These are phyloP conservation scores for Pleurostoma richardsiae DNA, from an alignment of 2,329 filamentous ascomycete species.

Conservation along the genomic window DNA sequence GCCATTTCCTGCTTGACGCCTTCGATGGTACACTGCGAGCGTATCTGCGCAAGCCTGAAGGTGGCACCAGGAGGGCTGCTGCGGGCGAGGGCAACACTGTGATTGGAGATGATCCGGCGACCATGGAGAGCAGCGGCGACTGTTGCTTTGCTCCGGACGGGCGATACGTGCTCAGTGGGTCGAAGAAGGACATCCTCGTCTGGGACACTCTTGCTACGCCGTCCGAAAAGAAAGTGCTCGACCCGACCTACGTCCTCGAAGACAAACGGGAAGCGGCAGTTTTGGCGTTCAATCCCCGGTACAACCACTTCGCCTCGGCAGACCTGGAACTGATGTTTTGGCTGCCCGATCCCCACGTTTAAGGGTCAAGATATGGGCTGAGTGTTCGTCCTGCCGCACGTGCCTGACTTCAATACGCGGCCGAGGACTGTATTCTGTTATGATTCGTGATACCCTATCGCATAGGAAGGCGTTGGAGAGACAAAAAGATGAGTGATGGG, in stretches of 20 bases:
- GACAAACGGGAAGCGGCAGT: slow-evolving; percentile 67
- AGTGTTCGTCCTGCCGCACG: too few species aligned
- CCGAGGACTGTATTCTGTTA: too few species aligned
- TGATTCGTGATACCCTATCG: too few species aligned
- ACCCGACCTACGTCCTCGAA: slow-evolving; percentile 59
- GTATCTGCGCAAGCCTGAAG: slow-evolving; percentile 59
- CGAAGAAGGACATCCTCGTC: slow-evolving; percentile 66
- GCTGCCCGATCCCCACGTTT: slow-evolving; percentile 63
- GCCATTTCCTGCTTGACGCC: slow-evolving; percentile 90
- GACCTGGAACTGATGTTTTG: slow-evolving; percentile 80
- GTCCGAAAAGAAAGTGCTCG: slow-evolving; percentile 52
- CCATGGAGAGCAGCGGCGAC: slow-evolving; percentile 63
- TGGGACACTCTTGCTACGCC: slow-evolving; percentile 72
- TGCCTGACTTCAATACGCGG: too few species aligned
- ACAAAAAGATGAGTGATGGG: too few species aligned
- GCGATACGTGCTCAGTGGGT: slow-evolving; percentile 81
- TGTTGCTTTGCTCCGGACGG: slow-evolving; percentile 88
- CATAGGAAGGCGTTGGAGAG: too few species aligned
- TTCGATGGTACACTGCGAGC: slow-evolving; percentile 79
- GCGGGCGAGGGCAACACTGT: slow-evolving; percentile 43
- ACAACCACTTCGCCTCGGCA: slow-evolving; percentile 86
- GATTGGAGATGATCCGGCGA: slow-evolving; percentile 18
- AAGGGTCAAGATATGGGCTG: slow-evolving; percentile 10
- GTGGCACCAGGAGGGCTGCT: slow-evolving; percentile 45
- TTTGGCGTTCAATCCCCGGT: slow-evolving; percentile 83